Percentiles rank a stretch among this genome's conserved stretches.
These are phyloP conservation scores for Saccharomyces hybrid DNA, from an alignment of 1,139 yeast species.

Conservation along the genomic window DNA sequence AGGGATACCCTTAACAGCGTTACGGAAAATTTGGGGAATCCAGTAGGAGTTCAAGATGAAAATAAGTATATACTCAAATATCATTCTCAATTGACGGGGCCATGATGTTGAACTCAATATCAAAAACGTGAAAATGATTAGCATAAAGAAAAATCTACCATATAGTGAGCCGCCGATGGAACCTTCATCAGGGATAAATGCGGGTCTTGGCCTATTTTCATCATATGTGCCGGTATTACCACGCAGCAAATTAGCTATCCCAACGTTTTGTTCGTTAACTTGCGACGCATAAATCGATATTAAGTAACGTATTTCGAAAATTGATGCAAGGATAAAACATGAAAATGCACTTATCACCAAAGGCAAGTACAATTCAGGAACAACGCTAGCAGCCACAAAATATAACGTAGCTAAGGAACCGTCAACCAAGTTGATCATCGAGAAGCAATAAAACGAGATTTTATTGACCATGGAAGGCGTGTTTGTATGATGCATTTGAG, in stretches of 20 bases:
- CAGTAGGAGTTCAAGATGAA: slow-evolving; percentile 62
- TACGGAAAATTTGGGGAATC: slow-evolving; percentile 85
- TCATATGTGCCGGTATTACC: slow-evolving; percentile 17
- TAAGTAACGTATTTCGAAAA: slow-evolving; percentile 73
- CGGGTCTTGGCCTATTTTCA: slow-evolving; percentile 15
- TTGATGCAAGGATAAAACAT: slow-evolving; percentile 59
- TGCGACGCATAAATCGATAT: slow-evolving; percentile 65
- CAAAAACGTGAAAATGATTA: slow-evolving; percentile 53
- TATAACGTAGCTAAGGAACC: slow-evolving; percentile 59
- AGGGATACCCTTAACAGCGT: slow-evolving; percentile 41
- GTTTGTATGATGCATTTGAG: slow-evolving; percentile 61
- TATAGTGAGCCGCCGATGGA: slow-evolving; percentile 54
- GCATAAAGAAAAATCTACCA: slow-evolving; percentile 51
- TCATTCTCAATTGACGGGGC: slow-evolving; percentile 49
- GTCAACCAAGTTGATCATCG: slow-evolving; percentile 53
- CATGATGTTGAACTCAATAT: slow-evolving; percentile 54
- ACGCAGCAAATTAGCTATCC: slow-evolving; percentile 21
- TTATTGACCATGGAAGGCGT: slow-evolving; percentile 77
- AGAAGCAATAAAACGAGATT: slow-evolving; percentile 56
- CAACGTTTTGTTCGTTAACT: slow-evolving; percentile 46
- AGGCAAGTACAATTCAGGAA: slow-evolving; percentile 54
- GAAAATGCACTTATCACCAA: slow-evolving; percentile 64
- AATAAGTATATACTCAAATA: slow-evolving; percentile 51
- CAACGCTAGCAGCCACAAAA: slow-evolving; percentile 49
- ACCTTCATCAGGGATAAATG: slow-evolving; percentile 42